These are phyloP conservation scores for Sclerotinia sclerotiorum DNA, from an alignment of 2,329 filamentous ascomycete species.

Conservation along the genomic window DNA sequence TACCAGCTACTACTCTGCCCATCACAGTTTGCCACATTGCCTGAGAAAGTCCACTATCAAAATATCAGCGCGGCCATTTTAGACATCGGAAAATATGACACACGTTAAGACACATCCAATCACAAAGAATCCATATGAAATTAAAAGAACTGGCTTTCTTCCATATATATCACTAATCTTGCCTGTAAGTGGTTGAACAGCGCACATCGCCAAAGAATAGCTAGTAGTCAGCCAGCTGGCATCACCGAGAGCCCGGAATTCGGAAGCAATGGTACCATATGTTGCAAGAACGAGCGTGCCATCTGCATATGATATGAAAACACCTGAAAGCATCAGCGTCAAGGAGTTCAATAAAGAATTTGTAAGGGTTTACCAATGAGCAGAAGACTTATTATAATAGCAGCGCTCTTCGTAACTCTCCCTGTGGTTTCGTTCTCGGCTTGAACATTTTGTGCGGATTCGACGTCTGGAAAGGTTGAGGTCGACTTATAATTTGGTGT, in stretches of 20 bases:
- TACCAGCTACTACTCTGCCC: constrained; percentile 53
- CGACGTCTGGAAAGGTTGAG: constrained; percentile 6
- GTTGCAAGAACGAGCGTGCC: constrained; percentile 65
- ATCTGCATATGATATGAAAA: constrained; percentile 67
- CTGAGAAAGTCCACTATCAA: constrained; percentile 60
- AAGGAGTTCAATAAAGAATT: neutral
- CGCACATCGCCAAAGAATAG: constrained; percentile 73
- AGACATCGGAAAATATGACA: neutral
- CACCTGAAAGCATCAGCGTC: constrained; percentile 44
- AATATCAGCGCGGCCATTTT: neutral
- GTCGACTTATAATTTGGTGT: constrained; percentile 24
- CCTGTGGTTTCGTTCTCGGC: neutral
- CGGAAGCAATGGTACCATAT: constrained; percentile 60
- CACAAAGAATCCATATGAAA: constrained; percentile 64
- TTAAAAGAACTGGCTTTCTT: constrained; percentile 63
- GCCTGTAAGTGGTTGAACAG: constrained; percentile 73
- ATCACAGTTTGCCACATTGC: constrained; percentile 65
- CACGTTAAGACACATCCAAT: constrained; percentile 51
- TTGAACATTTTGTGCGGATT: constrained; percentile 11
- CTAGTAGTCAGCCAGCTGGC: constrained; percentile 58
- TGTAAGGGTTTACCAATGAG: constrained; percentile 28
- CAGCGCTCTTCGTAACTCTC: neutral
- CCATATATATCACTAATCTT: constrained; percentile 71
- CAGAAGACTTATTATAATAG: constrained; percentile 31
- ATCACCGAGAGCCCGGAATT: constrained; percentile 56